Percentiles rank a stretch among this genome's conserved stretches.
These are phyloP conservation scores for Populus hybrid DNA, from an alignment of 441 rosid genomes.

Conservation along the genomic window DNA sequence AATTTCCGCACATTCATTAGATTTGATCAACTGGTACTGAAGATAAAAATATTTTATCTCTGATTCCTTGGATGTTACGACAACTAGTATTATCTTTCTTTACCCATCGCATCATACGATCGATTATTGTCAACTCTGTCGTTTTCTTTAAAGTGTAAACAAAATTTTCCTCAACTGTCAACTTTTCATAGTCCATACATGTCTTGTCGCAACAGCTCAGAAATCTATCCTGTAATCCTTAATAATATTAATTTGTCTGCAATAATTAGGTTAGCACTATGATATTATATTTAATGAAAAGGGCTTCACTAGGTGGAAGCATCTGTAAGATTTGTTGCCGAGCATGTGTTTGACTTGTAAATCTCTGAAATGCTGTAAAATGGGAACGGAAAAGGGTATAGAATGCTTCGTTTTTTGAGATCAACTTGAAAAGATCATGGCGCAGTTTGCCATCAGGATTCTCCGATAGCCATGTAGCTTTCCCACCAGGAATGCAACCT, in stretches of 20 bases:
- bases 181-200: background rate
- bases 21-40: background rate
- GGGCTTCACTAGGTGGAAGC: background rate
- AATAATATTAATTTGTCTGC: background rate
- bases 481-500: background rate
- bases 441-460: background rate
- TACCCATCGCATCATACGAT: background rate
- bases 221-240: background rate
- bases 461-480: background rate
- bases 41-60: background rate
- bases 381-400: too few species aligned
- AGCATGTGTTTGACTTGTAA: background rate
- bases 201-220: background rate
- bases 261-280: background rate
- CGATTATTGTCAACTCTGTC: background rate
- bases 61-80: background rate
- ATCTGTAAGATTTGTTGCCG: background rate
- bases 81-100: background rate
- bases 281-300: background rate
- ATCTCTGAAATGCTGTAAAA: too few species aligned
- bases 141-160: background rate
- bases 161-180: background rate
- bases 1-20: background rate
- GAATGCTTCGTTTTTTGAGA: too few species aligned
- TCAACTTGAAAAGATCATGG: background rate